phyloP scores from a whole-genome alignment of 768 basidiomycete species.

The Scleroderma bovista region DNA sequence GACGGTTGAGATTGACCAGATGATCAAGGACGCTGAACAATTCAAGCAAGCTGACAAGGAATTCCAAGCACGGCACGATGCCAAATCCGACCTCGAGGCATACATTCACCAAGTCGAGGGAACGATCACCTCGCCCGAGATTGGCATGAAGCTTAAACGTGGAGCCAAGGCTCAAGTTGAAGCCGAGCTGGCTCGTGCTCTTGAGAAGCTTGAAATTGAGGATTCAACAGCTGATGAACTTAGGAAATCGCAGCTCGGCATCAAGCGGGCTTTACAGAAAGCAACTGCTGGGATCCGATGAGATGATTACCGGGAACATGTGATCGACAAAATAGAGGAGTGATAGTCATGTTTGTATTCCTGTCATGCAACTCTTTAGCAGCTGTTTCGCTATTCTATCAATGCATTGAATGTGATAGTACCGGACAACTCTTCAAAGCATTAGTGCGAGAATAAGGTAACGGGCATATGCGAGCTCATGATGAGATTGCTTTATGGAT shows the following conservation, averaged over 20 bases:
- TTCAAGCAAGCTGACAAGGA: slow-evolving; percentile 97
- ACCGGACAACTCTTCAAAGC: too few species aligned
- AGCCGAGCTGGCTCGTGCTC: slow-evolving; percentile 93
- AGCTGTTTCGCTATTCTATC: background rate
- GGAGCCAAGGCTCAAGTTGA: slow-evolving; percentile 94
- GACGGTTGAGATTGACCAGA: slow-evolving; percentile 96
- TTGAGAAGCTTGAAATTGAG: slow-evolving; percentile 98
- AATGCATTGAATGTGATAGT: too few species aligned
- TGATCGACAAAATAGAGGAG: background rate
- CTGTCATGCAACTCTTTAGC: background rate
- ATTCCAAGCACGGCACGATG: slow-evolving; percentile 96
- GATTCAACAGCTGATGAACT: slow-evolving; percentile 91
- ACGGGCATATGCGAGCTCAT: background rate
- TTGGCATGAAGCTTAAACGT: slow-evolving; percentile 98
- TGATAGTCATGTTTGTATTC: background rate
- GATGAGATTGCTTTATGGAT: slow-evolving; percentile 56
- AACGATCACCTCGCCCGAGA: slow-evolving; percentile 94
- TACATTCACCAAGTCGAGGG: slow-evolving; percentile 96
- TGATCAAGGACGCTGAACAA: slow-evolving; percentile 99
- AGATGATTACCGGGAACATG: background rate
- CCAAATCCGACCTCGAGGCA: slow-evolving; percentile 95
- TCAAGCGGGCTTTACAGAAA: slow-evolving; percentile 98
- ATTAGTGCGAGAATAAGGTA: too few species aligned
- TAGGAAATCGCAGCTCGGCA: slow-evolving; percentile 89
- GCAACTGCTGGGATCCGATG: slow-evolving; percentile 87